phyloP scores from a whole-genome alignment of 257 asterid species.

The Lycium barbarum region DNA sequence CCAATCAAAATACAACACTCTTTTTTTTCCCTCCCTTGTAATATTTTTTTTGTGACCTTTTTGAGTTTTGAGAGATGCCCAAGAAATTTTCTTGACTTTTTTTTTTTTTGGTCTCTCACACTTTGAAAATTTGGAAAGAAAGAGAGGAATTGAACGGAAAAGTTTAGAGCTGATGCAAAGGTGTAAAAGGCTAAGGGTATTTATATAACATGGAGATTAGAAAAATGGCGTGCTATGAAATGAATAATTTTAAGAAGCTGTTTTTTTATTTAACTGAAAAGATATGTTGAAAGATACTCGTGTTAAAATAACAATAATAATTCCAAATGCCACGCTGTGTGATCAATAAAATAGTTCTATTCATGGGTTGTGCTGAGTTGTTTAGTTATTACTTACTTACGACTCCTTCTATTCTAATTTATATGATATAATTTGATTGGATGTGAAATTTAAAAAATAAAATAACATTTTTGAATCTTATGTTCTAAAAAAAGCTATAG shows the following conservation, averaged over 20 bases:
- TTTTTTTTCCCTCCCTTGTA: neutral
- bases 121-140: neutral
- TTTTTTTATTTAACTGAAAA: neutral
- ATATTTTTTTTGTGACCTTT: neutral
- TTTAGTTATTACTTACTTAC: too few relatives aligned
- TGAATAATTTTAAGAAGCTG: neutral
- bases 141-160: neutral
- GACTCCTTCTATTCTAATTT: too few relatives aligned
- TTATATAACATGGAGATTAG: neutral
- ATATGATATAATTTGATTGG: too few relatives aligned
- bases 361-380: too few relatives aligned
- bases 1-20: neutral
- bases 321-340: neutral
- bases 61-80: neutral
- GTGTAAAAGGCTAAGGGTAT: neutral
- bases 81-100: neutral
- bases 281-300: neutral
- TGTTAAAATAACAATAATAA: neutral
- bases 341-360: too few relatives aligned
- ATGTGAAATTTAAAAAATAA: too few relatives aligned
- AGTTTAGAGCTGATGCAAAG: neutral
- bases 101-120: neutral
- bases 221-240: neutral
- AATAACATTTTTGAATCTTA: too few relatives aligned
- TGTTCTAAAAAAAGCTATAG: too few relatives aligned